Evolutionary conservation across 139 green algal genomes (phyloP).

Genomic region (Tetradesmus lagerheimii): DNA sequence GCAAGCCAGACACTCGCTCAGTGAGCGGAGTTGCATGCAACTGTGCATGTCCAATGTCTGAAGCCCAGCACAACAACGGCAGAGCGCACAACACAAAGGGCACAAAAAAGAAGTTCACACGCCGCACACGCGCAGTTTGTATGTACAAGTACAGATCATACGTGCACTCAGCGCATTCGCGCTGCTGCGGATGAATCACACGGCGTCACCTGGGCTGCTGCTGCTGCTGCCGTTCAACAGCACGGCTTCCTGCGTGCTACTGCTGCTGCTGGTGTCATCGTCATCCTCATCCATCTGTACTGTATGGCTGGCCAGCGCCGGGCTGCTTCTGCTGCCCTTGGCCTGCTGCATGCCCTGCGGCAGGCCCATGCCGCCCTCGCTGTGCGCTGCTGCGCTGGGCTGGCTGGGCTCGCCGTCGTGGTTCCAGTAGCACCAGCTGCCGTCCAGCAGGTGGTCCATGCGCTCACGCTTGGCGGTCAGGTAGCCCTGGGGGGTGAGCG

Average conservation of each 20-base stretch:
- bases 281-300: constrained; percentile 36
- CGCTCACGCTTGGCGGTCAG: constrained; percentile 73
- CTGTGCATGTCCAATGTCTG: neutral
- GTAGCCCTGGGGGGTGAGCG: constrained; percentile 55
- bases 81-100: neutral
- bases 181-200: neutral
- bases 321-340: neutral
- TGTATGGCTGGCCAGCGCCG: constrained; percentile 16
- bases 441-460: constrained; percentile 80
- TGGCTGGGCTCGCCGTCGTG: constrained; percentile 74
- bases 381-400: constrained; percentile 17
- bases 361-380: constrained; percentile 37
- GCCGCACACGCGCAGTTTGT: neutral
- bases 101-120: neutral
- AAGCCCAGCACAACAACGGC: neutral
- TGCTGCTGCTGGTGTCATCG: constrained; percentile 9
- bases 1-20: neutral
- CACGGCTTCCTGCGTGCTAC: neutral
- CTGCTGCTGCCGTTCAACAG: constrained; percentile 4
- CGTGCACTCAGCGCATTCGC: neutral
- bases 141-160: neutral
- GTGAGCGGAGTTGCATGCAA: neutral
- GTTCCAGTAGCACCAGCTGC: constrained; percentile 72
- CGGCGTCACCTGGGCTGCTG: neutral
- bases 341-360: neutral